These are phyloP conservation scores for Allium sativum DNA, from an alignment of 106 monocot genomes.

Conservation along the genomic window DNA sequence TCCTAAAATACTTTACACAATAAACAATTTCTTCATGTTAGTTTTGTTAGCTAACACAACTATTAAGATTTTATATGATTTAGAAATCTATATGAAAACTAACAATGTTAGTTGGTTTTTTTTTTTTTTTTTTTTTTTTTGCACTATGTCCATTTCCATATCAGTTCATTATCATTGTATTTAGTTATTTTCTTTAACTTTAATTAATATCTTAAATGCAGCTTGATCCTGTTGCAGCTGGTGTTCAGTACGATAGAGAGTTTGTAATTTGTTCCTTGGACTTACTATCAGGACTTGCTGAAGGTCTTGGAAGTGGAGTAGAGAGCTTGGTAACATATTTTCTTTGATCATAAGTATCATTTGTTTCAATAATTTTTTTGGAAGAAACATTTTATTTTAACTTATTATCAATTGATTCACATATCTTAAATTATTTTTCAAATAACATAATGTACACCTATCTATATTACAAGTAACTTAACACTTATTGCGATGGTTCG, in stretches of 20 bases:
- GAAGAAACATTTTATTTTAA: no score
- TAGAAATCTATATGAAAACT: background rate
- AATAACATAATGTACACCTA: no score
- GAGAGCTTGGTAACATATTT: slow-evolving; percentile 67
- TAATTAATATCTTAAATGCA: slow-evolving; percentile 12
- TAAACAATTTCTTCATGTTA: no score
- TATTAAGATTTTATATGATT: background rate
- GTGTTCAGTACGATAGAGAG: slow-evolving; percentile 90
- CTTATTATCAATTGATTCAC: no score
- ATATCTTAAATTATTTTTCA: no score
- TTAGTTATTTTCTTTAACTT: background rate
- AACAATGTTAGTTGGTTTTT: background rate
- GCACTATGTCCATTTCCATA: background rate
- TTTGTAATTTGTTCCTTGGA: slow-evolving; percentile 95
- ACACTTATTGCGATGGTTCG: no score
- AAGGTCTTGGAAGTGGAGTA: slow-evolving; percentile 90
- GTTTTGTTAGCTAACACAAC: no score
- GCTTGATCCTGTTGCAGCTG: slow-evolving; percentile 81
- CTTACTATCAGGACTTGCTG: slow-evolving; percentile 78
- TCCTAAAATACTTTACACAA: no score
- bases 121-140: background rate
- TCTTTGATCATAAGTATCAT: background rate
- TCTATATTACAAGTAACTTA: no score
- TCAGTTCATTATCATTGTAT: background rate
- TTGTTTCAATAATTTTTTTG: no score